Conservation (phyloP, 441 rosid species). For the Breynia disticha region DNA sequence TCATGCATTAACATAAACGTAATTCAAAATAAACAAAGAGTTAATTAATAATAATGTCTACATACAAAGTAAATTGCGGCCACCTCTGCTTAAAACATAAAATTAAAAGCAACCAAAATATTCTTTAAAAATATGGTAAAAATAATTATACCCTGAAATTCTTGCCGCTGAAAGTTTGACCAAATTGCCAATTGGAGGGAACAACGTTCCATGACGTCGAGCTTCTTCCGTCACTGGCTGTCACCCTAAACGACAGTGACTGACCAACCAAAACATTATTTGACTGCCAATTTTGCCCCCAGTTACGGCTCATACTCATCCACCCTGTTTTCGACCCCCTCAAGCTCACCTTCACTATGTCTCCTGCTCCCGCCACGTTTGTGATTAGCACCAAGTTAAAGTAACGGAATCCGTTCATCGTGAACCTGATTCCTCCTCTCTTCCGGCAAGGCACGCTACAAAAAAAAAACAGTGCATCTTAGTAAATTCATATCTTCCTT, state of each 20-base stretch:
- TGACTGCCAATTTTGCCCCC: conserved; percentile 59
- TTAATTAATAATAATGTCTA: too few species aligned
- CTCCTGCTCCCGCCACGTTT: conserved; percentile 58
- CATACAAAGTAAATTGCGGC: too few species aligned
- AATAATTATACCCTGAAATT: conserved; percentile 28
- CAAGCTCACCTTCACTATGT: conserved; percentile 32
- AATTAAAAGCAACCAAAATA: background rate
- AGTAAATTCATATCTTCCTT: too few species aligned
- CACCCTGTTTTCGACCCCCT: conserved; percentile 37
- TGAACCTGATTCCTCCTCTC: conserved; percentile 43
- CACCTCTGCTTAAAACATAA: too few species aligned
- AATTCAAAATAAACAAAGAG: too few species aligned
- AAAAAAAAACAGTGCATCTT: background rate
- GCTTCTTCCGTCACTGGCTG: conserved; percentile 38
- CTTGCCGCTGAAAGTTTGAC: conserved; percentile 44
- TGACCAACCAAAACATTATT: conserved; percentile 37
- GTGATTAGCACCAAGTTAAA: conserved; percentile 43
- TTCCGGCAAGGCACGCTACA: conserved; percentile 38
- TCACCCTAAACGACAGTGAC: conserved; percentile 44
- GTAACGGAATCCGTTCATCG: conserved; percentile 40
- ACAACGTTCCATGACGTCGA: conserved; percentile 46
- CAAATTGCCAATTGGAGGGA: conserved; percentile 43
- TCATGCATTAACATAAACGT: too few species aligned
- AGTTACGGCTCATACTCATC: conserved; percentile 45
- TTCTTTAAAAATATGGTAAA: background rate